These are phyloP conservation scores for Plasmodium malariae DNA, from an alignment of 169 alveolate species.

Conservation along the genomic window DNA sequence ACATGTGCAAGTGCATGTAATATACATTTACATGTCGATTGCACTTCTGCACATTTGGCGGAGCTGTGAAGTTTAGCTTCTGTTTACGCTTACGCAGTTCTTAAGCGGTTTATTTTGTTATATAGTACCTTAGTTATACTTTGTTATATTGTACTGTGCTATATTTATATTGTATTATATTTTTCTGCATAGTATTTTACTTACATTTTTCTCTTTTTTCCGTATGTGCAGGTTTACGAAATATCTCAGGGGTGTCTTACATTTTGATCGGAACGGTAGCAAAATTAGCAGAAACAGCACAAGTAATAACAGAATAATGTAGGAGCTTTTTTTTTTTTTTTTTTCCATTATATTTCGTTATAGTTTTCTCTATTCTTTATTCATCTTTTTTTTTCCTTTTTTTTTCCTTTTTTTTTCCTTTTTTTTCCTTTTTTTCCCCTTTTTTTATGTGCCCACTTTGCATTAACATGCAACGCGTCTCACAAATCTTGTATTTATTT, in stretches of 20 bases:
- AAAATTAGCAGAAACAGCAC: neutral
- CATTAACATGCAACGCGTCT: too few species aligned
- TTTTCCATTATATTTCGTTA: neutral
- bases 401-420: neutral
- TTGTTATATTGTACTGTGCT: neutral
- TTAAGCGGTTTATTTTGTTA: too few species aligned
- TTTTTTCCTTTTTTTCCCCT: neutral
- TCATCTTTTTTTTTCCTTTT: neutral
- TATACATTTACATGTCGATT: neutral
- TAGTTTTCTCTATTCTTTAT: neutral
- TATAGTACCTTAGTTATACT: too few species aligned
- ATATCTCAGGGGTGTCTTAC: conserved; percentile 49
- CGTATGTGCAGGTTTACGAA: conserved; percentile 38
- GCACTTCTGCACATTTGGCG: too few species aligned
- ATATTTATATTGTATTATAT: neutral
- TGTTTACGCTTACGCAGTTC: too few species aligned
- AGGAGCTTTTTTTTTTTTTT: neutral
- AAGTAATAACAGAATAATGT: too few species aligned
- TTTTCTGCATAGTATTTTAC: neutral
- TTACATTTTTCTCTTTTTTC: neutral
- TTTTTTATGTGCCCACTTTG: neutral
- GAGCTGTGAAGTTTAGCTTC: too few species aligned
- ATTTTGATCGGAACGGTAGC: neutral
- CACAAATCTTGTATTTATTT: too few species aligned
- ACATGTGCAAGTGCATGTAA: neutral